These are phyloP conservation scores for Coniochaeta prunicola DNA, from an alignment of 2,329 filamentous ascomycete species.

Conservation along the genomic window DNA sequence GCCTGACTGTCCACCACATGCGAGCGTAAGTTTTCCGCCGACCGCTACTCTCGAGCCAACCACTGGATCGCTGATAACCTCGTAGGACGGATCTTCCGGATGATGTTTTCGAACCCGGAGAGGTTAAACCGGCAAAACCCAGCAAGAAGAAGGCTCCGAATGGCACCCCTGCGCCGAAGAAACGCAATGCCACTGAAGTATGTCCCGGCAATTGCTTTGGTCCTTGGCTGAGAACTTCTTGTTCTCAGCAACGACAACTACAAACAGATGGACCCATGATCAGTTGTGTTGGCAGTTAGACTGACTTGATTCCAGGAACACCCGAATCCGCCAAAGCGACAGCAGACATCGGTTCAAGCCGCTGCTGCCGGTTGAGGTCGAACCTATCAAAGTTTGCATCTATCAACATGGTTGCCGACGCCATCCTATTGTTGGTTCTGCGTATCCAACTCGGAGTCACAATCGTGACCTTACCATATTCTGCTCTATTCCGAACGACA, in stretches of 20 bases:
- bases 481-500: background rate
- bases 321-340: background rate
- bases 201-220: background rate
- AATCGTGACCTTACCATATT: background rate
- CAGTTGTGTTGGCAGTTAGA: background rate
- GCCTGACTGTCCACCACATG: slow-evolving; percentile 73
- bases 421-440: background rate
- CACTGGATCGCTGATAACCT: background rate
- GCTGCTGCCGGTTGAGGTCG: background rate
- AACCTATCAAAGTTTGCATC: background rate
- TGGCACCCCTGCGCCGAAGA: slow-evolving; percentile 1
- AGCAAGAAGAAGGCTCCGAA: slow-evolving; percentile 41
- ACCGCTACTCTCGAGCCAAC: background rate
- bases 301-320: background rate
- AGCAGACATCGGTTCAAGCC: background rate
- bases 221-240: background rate
- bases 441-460: background rate
- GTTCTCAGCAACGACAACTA: background rate
- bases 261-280: background rate
- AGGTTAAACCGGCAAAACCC: slow-evolving; percentile 57
- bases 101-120: slow-evolving; percentile 79
- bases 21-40: slow-evolving; percentile 60
- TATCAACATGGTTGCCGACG: background rate
- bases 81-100: slow-evolving; percentile 72
- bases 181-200: slow-evolving; percentile 4